Base-by-base conservation (phyloP, 176 grass and related monocot genomes). In the Zizania latifolia region DNA sequence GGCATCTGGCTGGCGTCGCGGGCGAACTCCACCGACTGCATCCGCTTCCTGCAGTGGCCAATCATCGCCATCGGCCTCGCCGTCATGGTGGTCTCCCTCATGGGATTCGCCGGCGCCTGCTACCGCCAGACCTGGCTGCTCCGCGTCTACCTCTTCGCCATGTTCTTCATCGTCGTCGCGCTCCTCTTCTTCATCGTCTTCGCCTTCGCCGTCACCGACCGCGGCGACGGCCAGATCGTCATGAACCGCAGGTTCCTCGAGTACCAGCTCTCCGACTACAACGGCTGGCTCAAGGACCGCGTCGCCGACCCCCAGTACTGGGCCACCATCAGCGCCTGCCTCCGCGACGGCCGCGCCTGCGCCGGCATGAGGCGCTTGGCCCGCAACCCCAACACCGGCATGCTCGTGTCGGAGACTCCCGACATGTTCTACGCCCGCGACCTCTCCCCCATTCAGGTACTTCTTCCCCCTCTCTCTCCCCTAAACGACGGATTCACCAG, bases 11-110 rank as follows among this genome's bases (percentile, higher is more conserved):
- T 99, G 2, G 78, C 87, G 14, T 72, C 85, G 10, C 29, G 72
- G 4, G 95, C 95, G 13, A 90, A 92, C 87, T 80, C 82, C 53
- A 90, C 92, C 1, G 95, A 99, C 70, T 99, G 95, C 84, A 38
- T 99, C 87, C 87, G 95, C 5, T 99, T 99, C 89, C 89, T 99
- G 39, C 95, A 94, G 81, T 99, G 95, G 95, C 95, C 95, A 6
- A 66, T 99, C 84, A 99, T 99, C 84, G 1, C 90, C 23, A 86
- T 99, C 38, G 95, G 91, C 1, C 44, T 99, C 0, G 43, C 80
- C 63, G 77, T 94, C 73, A 92, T 99, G 89, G 86, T 99, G 9
- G 48, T 99, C 75, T 99, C 95, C 19, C 82, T 99, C 3, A 54
- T 69, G 55, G 95, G 95, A 17, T 99, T 99, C 72, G 89, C 87